phyloP scores from a whole-genome alignment of 352 stramenopile species.

The Plasmopara muralis region DNA sequence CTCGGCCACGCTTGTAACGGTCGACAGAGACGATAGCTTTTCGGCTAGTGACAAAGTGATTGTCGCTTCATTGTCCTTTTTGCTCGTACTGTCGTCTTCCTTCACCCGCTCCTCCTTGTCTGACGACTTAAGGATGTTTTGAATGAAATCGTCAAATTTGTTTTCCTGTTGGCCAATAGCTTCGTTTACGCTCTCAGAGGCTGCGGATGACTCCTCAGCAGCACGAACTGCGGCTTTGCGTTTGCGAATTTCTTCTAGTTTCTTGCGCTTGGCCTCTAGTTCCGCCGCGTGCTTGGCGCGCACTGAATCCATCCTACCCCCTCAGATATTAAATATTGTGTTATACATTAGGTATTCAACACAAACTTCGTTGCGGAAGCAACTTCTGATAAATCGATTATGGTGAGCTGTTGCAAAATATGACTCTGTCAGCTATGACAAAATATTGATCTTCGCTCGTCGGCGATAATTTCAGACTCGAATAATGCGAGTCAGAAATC shows the following conservation, averaged over 20 bases:
- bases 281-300: constrained; percentile 80
- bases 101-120: constrained; percentile 18
- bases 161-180: constrained; percentile 65
- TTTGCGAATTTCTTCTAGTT: constrained; percentile 86
- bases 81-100: constrained; percentile 4
- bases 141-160: constrained; percentile 82
- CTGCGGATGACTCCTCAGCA: constrained; percentile 35
- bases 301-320: constrained; percentile 50
- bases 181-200: constrained; percentile 41
- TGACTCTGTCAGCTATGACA: no score
- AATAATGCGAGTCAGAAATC: no score
- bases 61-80: constrained; percentile 27
- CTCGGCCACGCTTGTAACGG: constrained; percentile 63
- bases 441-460: no score
- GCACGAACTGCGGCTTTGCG: constrained; percentile 65
- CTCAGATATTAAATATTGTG: not conserved
- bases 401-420: no score
- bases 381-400: no score
- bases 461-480: no score
- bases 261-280: constrained; percentile 84
- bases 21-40: constrained; percentile 72
- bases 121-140: constrained; percentile 75
- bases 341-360: no score
- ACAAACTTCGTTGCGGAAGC: no score
- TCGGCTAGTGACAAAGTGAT: constrained; percentile 58